Evolutionary conservation across 495 filamentous ascomycete genomes (phyloP), one percentile per base, ranked within the genome.

Genomic region (Extremus antarcticus): DNA sequence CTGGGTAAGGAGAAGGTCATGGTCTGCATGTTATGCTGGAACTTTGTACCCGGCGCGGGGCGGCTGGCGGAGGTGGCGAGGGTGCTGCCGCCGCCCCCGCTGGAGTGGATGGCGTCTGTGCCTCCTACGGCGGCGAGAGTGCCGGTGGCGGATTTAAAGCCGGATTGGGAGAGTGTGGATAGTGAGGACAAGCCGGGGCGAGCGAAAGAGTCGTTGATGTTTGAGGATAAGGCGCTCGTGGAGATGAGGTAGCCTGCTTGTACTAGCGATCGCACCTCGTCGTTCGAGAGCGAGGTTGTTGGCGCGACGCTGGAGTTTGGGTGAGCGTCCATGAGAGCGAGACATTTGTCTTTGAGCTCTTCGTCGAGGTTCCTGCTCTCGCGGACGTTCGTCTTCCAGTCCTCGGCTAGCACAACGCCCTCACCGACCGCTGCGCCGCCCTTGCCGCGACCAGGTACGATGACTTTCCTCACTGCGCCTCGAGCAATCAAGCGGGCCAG

Each of bases 1-100:
- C 79, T 81, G 24, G 89, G 89, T 9, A 91, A 74, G 0, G 86
- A 83, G 46, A 91, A 72, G 25, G 78, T 80, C 47, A 86, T 73
- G 38, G 59, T 53, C 17, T 53, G 49, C 29, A 35, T 35, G 29
- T 35, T 35, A 25, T 61, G 54, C 21, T 20, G 10, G 32, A 51
- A 17, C 20, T 9, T 10, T 39, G 15, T 10, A 51, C 40, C 24
- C 62, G 65, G 57, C 70, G 65, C 41, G 10, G 20, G 10, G 7
- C 46, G 47, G 21, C 2, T 55, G 23, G 47, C 16, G 32, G 35
- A 43, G 8, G 56, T 52, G 20, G 57, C 53, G 8, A 62, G 52
- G 7, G 58, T 20, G 25, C 49, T 55, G 32, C 70, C 73, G n/a
- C 72, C 73, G 15, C 80, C 82, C 2, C 78, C 78, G 7, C 73